phyloP scores from a whole-genome alignment of 1,284 basidiomycete species.

The Fomitopsis betulina region DNA sequence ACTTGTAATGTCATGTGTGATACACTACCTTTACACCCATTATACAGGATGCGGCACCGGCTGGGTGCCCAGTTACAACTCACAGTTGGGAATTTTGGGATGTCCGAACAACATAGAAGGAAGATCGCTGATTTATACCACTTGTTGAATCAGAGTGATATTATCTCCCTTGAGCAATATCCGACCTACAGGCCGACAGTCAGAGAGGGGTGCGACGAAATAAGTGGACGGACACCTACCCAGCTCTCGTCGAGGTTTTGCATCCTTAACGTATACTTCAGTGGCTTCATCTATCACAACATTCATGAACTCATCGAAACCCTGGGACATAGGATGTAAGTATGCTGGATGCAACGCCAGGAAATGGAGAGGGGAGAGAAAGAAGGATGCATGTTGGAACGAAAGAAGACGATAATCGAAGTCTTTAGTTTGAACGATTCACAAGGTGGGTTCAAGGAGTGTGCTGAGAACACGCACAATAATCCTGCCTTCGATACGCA shows the following conservation, averaged over 20 bases:
- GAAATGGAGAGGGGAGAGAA: constrained; percentile 1
- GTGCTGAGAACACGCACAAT: constrained; percentile 61
- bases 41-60: constrained; percentile 1
- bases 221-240: constrained; percentile 38
- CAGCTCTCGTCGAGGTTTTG: constrained; percentile 78
- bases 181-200: constrained; percentile 55
- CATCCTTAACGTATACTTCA: constrained; percentile 89
- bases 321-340: constrained; percentile 47
- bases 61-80: constrained; percentile 11
- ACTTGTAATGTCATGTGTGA: constrained; percentile 45
- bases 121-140: constrained; percentile 27
- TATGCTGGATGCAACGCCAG: neutral
- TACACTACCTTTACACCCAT: constrained; percentile 6
- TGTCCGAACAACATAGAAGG: neutral
- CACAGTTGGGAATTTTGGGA: constrained; percentile 18
- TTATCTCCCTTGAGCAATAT: constrained; percentile 95
- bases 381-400: neutral
- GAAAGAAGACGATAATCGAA: neutral
- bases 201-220: neutral
- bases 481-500: constrained; percentile 96
- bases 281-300: constrained; percentile 93
- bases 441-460: constrained; percentile 22
- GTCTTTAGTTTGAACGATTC: constrained; percentile 23
- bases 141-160: constrained; percentile 90
- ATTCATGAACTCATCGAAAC: constrained; percentile 99